Evolutionary conservation across 208 protist species (phyloP), one percentile per base, ranked within the genome.

Genomic region (Leishmania turanica): DNA sequence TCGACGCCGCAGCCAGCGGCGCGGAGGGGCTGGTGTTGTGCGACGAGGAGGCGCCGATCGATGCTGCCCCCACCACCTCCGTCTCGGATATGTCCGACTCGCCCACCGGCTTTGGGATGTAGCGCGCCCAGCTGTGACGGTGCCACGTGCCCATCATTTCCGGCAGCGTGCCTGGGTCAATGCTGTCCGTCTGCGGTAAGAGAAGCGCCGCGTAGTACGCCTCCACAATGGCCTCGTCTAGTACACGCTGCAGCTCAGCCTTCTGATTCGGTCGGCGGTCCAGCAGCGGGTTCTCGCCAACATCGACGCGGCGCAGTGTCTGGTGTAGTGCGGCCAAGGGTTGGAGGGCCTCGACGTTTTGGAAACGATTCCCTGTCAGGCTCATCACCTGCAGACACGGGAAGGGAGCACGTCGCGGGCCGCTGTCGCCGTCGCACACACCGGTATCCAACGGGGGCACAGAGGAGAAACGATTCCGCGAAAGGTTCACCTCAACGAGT

Each of bases 401-500:
- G 79, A 96, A 97, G 80, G 86, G 92, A 42, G 88, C 71, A 15
- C 83, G 86, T 21, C 78, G 78, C 40, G 88, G 85, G 76, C 54
- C 91, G 77, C 60, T 85, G 80, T 49, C 64, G 64, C 34, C 45
- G 60, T 66, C 4, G 60, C n/a, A 49, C 42, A 60, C 68, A 15
- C 47, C 47, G 31, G 76, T 19, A 47, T 86, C 89, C 31, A 96
- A 72, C 42, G 82, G 86, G 1, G 92, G 92, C 3, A 98, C 88
- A 62, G 71, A 60, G 9, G 83, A 84, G 40, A 98, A 85, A 40
- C 87, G 84, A 81, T 98, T 98, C 75, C 91, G 76, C 72, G 96
- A 93, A 7, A 98, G 80, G 78, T 98, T 97, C n/a, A 96, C 89
- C 78, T 95, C 93, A 58, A 89, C 64, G 17, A 98, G 85, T 13